phyloP scores from a whole-genome alignment of 805 yeast species.

The Metschnikowia amazonensis region DNA sequence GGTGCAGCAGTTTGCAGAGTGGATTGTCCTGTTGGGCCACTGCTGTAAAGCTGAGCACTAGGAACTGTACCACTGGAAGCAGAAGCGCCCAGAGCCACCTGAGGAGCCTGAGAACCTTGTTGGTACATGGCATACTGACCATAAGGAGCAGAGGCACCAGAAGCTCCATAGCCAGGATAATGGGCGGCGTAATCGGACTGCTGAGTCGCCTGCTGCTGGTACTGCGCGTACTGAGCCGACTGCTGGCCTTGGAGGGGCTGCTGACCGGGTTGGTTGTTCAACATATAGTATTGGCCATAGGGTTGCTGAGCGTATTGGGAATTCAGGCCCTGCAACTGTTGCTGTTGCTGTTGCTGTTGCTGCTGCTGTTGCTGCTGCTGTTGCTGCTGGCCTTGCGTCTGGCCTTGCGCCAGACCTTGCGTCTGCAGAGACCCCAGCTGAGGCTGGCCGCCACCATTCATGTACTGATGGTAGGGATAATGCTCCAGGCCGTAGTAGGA shows the following conservation, averaged over 20 bases:
- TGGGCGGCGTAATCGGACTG: slow-evolving; percentile 17
- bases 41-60: slow-evolving; percentile 15
- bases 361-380: slow-evolving; percentile 16
- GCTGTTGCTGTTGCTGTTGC: slow-evolving; percentile 12
- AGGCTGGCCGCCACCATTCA: slow-evolving; percentile 17
- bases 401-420: slow-evolving; percentile 11
- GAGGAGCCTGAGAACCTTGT: slow-evolving; percentile 14
- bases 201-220: slow-evolving; percentile 13
- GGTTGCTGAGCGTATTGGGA: slow-evolving; percentile 19
- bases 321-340: slow-evolving; percentile 14
- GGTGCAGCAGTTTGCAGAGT: slow-evolving; percentile 13
- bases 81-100: slow-evolving; percentile 4
- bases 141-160: slow-evolving; percentile 13
- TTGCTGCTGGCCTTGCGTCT: slow-evolving; percentile 7
- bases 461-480: slow-evolving; percentile 21
- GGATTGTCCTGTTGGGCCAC: slow-evolving; percentile 10
- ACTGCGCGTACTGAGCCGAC: slow-evolving; percentile 11
- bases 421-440: slow-evolving; percentile 14
- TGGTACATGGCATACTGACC: slow-evolving; percentile 19
- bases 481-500: slow-evolving; percentile 22
- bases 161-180: slow-evolving; percentile 16
- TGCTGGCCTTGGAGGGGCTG: slow-evolving; percentile 14
- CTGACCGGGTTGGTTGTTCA: slow-evolving; percentile 17
- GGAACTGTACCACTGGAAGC: slow-evolving; percentile 13
- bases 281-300: slow-evolving; percentile 19